Base-by-base conservation (phyloP, 176 grass and related monocot species). In the Triticum aestivum region DNA sequence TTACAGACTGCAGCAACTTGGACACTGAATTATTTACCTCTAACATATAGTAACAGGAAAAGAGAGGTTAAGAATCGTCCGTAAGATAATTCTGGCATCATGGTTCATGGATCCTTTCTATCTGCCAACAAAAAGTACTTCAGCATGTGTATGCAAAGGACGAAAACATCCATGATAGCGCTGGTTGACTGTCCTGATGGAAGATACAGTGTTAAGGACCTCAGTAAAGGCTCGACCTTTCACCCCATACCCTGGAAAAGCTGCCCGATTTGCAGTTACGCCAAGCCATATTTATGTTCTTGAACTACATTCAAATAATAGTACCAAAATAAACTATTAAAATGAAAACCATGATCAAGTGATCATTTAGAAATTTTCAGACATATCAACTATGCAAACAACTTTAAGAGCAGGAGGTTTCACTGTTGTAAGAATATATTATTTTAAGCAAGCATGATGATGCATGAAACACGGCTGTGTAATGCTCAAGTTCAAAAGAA, bases 121-220 rank as follows among this genome's bases (percentile, higher is more conserved):
- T 23, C 27, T 33, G 24, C 39, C 20, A 75, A 66, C 13, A 80
- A 67, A 67, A 65, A 62, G 38, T 81, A 27, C 26, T 59, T 42
- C 47, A 85, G 44, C 33, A 85, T 73, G 75, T 77, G 49, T n/a
- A 85, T 66, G 41, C 30, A 73, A 38, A 52, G 12, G 23, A 64
- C 35, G 9, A 30, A 34, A 85, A 75, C 68, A 84, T 49, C 5
- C 13, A 84, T 54, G 39, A 64, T 47, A 64, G 1, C 47, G 7
- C 65, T 37, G 38, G 54, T 54, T 10, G 30, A 79, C 11, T 38
- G 21, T 65, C 71, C 73, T 52, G 81, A 38, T 38, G 37, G 51
- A 42, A 82, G 58, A 75, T 13, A 14, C 6, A 27, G 20, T 65
- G 32, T 75, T 21, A 52, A 39, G 74, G 33, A 65, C 56, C 75